Evolutionary conservation across 805 yeast genomes (phyloP).

Genomic region (Lachancea meyersii): DNA sequence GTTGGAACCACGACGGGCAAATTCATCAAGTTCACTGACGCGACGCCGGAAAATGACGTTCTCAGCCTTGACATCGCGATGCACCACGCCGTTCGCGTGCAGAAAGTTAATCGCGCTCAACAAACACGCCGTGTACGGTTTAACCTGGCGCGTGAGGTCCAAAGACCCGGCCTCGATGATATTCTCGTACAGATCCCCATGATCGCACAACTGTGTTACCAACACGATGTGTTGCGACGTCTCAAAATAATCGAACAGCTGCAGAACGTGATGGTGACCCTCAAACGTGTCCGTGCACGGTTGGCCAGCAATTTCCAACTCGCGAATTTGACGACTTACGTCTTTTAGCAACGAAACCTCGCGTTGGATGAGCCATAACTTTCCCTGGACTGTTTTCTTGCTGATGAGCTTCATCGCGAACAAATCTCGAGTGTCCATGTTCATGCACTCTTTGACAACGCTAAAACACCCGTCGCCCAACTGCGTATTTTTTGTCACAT

Average conservation of each 20-base stretch:
- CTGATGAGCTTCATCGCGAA: conserved; percentile 43
- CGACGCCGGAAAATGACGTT: conserved; percentile 47
- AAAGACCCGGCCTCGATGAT: conserved; percentile 44
- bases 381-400: conserved; percentile 26
- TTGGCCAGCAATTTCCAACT: conserved; percentile 26
- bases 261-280: conserved; percentile 46
- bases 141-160: conserved; percentile 42
- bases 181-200: conserved; percentile 63
- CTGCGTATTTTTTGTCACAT: conserved; percentile 23
- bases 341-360: conserved; percentile 48
- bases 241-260: conserved; percentile 63
- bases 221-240: conserved; percentile 50
- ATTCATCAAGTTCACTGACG: conserved; percentile 2
- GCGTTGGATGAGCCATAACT: conserved; percentile 42
- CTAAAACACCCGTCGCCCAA: conserved; percentile 47
- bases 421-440: conserved; percentile 35
- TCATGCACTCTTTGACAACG: conserved; percentile 45
- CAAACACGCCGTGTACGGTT: conserved; percentile 43
- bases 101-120: conserved; percentile 51
- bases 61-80: conserved; percentile 70
- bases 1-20: conserved; percentile 9
- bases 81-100: conserved; percentile 55
- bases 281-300: conserved; percentile 22
- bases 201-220: conserved; percentile 60
- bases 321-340: conserved; percentile 22